Conservation (phyloP, 257 asterid species). For the Haberlea rhodopensis region DNA sequence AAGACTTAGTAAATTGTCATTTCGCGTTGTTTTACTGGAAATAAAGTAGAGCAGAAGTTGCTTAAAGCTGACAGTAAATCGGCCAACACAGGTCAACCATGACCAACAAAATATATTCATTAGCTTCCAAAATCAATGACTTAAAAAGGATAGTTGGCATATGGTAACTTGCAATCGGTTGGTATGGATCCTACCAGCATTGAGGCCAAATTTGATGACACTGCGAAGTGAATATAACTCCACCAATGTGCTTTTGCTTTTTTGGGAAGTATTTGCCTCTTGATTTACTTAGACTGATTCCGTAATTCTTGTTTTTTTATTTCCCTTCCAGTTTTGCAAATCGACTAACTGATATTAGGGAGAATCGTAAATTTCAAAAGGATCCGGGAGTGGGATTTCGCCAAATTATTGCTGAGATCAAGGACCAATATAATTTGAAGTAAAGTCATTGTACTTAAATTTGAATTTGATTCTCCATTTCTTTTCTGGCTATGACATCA, state of each 20-base stretch:
- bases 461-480: background rate
- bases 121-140: too few relatives aligned
- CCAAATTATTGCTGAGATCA: slow-evolving; percentile 56
- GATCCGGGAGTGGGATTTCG: slow-evolving; percentile 50
- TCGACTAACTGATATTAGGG: slow-evolving; percentile 55
- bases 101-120: too few relatives aligned
- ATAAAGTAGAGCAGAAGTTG: too few relatives aligned
- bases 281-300: slow-evolving; percentile 8
- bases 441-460: slow-evolving; percentile 20
- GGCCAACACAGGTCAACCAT: too few relatives aligned
- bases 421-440: slow-evolving; percentile 61
- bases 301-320: background rate
- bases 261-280: background rate
- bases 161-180: slow-evolving; percentile 83
- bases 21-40: too few relatives aligned
- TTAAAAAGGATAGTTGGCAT: too few relatives aligned
- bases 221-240: slow-evolving; percentile 55
- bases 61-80: too few relatives aligned
- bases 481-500: slow-evolving; percentile 14
- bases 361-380: slow-evolving; percentile 67
- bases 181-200: slow-evolving; percentile 58
- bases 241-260: slow-evolving; percentile 5
- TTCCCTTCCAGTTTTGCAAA: slow-evolving; percentile 57
- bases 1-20: too few relatives aligned
- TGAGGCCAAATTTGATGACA: slow-evolving; percentile 43